These are phyloP conservation scores for Fusarium duplospermum DNA, from an alignment of 2,329 filamentous ascomycete genomes.

Conservation along the genomic window DNA sequence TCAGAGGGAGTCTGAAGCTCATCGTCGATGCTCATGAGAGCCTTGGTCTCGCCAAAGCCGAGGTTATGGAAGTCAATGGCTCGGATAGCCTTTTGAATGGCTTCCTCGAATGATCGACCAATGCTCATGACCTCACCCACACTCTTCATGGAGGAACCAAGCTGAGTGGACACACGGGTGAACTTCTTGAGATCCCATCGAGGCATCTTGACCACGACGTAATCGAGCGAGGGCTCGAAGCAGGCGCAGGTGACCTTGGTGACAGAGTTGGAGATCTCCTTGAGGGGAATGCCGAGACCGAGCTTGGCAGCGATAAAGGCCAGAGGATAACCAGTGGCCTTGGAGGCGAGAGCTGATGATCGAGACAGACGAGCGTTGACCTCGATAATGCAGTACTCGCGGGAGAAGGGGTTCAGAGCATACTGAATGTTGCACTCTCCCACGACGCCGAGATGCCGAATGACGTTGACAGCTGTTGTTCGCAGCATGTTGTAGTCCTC, in stretches of 20 bases:
- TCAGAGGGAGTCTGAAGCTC: conserved; percentile 98
- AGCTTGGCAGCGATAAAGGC: conserved; percentile 99
- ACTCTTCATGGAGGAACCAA: conserved; percentile 99
- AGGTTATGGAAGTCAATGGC: conserved; percentile 95
- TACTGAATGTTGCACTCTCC: conserved; percentile 99
- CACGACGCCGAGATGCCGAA: conserved; percentile 95
- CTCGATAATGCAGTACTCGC: conserved; percentile 98
- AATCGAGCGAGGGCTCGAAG: conserved; percentile 98
- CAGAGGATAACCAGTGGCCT: conserved; percentile 96
- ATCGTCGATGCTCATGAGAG: conserved; percentile 94
- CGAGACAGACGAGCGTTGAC: conserved; percentile 98
- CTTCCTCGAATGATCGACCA: conserved; percentile 95
- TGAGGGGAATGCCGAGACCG: conserved; percentile 91
- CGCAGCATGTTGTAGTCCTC: conserved; percentile 99
- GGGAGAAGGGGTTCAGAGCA: conserved; percentile 92
- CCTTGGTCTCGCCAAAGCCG: conserved; percentile 91
- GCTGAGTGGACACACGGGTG: conserved; percentile 92
- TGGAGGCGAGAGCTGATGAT: conserved; percentile 95
- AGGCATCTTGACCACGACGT: conserved; percentile 98
- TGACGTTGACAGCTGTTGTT: conserved; percentile 96
- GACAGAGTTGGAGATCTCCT: conserved; percentile 96
- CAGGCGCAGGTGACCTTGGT: conserved; percentile 96
- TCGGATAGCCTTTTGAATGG: conserved; percentile 97
- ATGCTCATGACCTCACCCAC: conserved; percentile 99
- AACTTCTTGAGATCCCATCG: conserved; percentile 99